A percentile compares a stretch with the other conserved stretches of the same genome.
phyloP scores from a whole-genome alignment of 139 green algal species.

The Microglena sp. region DNA sequence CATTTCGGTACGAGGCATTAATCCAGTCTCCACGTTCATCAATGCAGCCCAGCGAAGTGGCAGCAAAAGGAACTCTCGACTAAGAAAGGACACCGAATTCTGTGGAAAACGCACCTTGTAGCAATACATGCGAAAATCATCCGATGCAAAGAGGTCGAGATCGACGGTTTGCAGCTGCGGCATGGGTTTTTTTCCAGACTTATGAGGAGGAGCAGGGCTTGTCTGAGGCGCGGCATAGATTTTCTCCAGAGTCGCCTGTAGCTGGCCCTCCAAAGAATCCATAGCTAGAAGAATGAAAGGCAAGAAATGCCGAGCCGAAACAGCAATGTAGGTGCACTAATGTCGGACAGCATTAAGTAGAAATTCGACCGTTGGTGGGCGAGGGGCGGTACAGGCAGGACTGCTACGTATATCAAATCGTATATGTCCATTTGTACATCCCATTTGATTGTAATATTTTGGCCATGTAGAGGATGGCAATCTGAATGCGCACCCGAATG shows the following conservation, averaged over 20 bases:
- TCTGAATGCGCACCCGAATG: no score
- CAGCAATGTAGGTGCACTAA: no score
- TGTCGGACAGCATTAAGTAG: no score
- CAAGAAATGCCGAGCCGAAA: no score
- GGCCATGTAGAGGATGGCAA: no score
- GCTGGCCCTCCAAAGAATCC: conserved; percentile 1
- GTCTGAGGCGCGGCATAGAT: not conserved
- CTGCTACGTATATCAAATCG: no score
- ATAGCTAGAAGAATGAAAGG: no score
- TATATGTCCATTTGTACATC: no score
- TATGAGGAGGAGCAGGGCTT: not conserved
- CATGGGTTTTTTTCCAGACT: not conserved
- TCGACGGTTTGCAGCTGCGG: not conserved
- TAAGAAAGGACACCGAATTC: not conserved
- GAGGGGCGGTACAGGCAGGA: no score
- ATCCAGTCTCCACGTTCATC: not conserved
- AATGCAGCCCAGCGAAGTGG: not conserved
- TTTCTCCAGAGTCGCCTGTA: not conserved
- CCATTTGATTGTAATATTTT: no score
- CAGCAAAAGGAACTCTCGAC: not conserved
- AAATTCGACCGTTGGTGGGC: no score
- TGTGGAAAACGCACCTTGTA: conserved; percentile 10
- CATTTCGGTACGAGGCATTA: not conserved
- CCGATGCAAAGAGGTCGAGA: not conserved
- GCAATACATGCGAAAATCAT: conserved; percentile 18